Base-by-base conservation (phyloP, 371 early-diverging fungal species). In the Racocetra persica region DNA sequence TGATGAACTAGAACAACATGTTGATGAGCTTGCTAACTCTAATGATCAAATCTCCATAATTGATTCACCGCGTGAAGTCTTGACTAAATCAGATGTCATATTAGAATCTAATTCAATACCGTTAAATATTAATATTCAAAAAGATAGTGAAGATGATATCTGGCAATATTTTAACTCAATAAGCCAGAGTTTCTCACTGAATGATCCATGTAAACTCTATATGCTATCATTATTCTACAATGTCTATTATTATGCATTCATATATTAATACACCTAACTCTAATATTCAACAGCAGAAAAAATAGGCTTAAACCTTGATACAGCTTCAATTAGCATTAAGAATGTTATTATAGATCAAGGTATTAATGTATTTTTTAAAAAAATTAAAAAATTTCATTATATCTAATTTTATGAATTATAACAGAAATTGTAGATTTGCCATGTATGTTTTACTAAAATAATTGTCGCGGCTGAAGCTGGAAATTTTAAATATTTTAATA, bases 1-100 rank as follows among this genome's bases (percentile, higher is more conserved):
- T 4, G 13, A 72, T 72, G 72, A 72, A n/a, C 26, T 72, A 54
- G 72, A 72, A 72, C 54, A 72, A 52, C 51, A 72, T 32, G 72
- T 20, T 8, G 72, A 52, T 28, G 72, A 72, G 28, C 24, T 72
- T 4, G 49, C 70, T 22, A 45, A 22, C 6, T 18, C 72, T 28
- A 14, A 72, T n/a, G 32, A 72, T 49, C 51, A 72, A 16, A 52
- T 52, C 20, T 28, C 13, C 22, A 18, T 24, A 18, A 2, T 72
- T 22, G 7, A 49, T 72, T 36, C 52, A 32, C 72, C 72, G 28
- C 49, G 32, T 14, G 52, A 72, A 32, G n/a, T 71, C 14, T 16
- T n/a, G 16, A 52, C 16, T 49, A 70, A 38, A 13, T 49, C 45
- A 24, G 41, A 32, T 5, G 49, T 49, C 14, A 49, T 13, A 32